Evolutionary conservation across 805 yeast genomes (phyloP).

Genomic region (Metschnikowia corniflorae): DNA sequence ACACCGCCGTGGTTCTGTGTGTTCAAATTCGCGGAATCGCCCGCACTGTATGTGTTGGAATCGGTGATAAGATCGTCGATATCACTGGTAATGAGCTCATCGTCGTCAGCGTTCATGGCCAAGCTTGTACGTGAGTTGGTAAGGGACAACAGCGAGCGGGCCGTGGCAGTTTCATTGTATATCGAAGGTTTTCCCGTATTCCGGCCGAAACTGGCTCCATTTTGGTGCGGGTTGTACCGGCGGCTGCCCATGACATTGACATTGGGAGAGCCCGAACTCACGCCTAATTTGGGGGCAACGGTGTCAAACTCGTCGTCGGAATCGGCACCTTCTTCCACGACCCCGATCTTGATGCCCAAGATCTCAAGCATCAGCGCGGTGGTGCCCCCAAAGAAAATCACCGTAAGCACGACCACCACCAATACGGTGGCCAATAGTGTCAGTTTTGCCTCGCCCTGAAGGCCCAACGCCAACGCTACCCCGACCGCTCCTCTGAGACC

Average conservation of each 20-base stretch:
- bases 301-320: slow-evolving; percentile 95
- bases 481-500: slow-evolving; percentile 99
- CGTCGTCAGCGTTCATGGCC: slow-evolving; percentile 19
- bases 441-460: slow-evolving; percentile 89
- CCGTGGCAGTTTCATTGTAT: background rate
- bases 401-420: slow-evolving; percentile 95
- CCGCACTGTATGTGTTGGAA: slow-evolving; percentile 1
- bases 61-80: slow-evolving; percentile 35
- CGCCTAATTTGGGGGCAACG: slow-evolving; percentile 58
- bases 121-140: slow-evolving; percentile 21
- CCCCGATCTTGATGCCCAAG: slow-evolving; percentile 88
- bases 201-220: background rate
- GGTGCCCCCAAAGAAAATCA: slow-evolving; percentile 95
- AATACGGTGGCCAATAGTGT: slow-evolving; percentile 90
- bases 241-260: slow-evolving; percentile 23
- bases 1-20: slow-evolving; percentile 26
- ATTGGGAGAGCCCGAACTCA: slow-evolving; percentile 10
- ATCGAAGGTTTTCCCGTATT: background rate
- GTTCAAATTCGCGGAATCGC: slow-evolving; percentile 4
- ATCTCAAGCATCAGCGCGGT: slow-evolving; percentile 98
- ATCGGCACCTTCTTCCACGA: slow-evolving; percentile 65
- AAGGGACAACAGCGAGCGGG: slow-evolving; percentile 7
- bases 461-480: slow-evolving; percentile 96
- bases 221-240: slow-evolving; percentile 16
- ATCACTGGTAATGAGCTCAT: slow-evolving; percentile 30